Conservation (phyloP, 139 green algal species). For the Chlamydomonas applanata region DNA sequence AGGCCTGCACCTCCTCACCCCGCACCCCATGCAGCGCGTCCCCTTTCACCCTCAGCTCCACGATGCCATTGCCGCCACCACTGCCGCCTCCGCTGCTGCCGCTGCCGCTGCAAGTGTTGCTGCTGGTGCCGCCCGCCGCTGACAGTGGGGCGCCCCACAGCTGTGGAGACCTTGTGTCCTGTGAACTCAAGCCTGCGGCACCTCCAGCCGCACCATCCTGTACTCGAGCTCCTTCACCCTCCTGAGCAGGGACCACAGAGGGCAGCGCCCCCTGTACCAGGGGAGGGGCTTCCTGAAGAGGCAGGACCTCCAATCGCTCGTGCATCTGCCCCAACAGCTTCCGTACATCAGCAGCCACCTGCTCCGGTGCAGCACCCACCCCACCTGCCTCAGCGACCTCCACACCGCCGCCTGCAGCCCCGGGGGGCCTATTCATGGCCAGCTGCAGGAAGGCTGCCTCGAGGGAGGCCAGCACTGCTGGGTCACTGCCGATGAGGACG, state of each 20-base stretch:
- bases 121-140: too few species aligned
- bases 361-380: background rate
- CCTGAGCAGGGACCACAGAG: too few species aligned
- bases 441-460: background rate
- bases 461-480: conserved; percentile 12
- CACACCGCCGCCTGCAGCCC: too few species aligned
- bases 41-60: background rate
- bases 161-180: too few species aligned
- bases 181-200: too few species aligned
- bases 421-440: too few species aligned
- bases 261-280: too few species aligned
- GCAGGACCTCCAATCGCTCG: background rate
- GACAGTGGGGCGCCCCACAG: too few species aligned
- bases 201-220: too few species aligned
- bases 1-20: background rate
- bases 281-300: too few species aligned
- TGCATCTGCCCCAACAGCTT: background rate
- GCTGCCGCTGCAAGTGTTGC: background rate
- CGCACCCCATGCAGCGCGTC: background rate
- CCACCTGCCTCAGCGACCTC: conserved; percentile 1
- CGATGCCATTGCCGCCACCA: conserved; percentile 6
- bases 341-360: background rate
- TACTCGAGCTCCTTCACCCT: too few species aligned
- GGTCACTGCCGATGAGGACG: conserved; percentile 39
- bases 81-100: background rate